Evolutionary conservation across 2,329 filamentous ascomycete species (phyloP).

Genomic region (Botrytis deweyae): DNA sequence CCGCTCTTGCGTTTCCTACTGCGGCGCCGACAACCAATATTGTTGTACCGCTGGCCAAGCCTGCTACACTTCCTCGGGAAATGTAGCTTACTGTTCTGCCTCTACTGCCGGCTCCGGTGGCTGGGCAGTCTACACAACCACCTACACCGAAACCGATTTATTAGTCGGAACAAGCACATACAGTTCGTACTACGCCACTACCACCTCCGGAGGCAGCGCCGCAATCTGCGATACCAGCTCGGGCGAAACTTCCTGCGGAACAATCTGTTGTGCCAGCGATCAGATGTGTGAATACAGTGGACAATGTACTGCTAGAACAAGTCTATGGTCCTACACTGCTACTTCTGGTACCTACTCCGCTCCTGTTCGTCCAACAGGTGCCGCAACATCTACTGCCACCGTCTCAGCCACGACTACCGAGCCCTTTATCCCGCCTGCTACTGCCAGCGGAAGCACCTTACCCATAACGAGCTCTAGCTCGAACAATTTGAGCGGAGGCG

Average conservation of each 20-base stretch:
- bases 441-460: constrained; percentile 46
- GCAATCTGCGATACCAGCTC: constrained; percentile 52
- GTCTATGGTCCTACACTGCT: constrained; percentile 41
- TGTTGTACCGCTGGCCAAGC: constrained; percentile 51
- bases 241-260: constrained; percentile 62
- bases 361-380: constrained; percentile 54
- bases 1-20: constrained; percentile 51
- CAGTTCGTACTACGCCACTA: constrained; percentile 24
- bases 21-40: constrained; percentile 54
- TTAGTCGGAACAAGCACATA: constrained; percentile 55
- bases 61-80: constrained; percentile 51
- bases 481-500: constrained; percentile 61
- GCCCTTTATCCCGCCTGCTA: constrained; percentile 53
- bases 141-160: constrained; percentile 57
- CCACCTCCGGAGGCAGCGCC: constrained; percentile 33
- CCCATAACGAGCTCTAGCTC: constrained; percentile 26
- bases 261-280: constrained; percentile 67
- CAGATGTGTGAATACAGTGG: constrained; percentile 59
- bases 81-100: constrained; percentile 51
- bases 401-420: constrained; percentile 49
- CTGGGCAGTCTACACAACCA: constrained; percentile 42
- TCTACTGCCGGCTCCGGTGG: constrained; percentile 29
- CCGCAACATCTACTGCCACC: constrained; percentile 51
- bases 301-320: constrained; percentile 30
- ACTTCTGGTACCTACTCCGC: constrained; percentile 38